Percentiles rank a stretch among this genome's conserved stretches.
Conservation (phyloP, 805 yeast genomes). For the Cyberlindnera veronae region DNA sequence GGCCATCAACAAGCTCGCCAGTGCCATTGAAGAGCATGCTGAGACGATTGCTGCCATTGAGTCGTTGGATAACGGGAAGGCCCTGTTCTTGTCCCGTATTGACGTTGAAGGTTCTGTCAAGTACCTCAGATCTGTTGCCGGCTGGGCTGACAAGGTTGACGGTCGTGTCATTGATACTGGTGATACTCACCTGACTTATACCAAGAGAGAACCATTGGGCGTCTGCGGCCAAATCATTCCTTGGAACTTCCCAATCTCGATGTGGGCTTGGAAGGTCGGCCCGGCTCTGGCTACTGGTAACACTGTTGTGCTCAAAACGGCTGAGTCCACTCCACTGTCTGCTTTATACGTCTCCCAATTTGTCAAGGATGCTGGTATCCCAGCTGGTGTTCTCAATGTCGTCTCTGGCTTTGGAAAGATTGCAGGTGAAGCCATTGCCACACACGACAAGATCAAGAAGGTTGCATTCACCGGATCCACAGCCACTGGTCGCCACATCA, state of each 20-base stretch:
- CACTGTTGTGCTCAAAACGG: constrained; percentile 80
- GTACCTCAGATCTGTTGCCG: constrained; percentile 81
- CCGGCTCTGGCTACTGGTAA: constrained; percentile 87
- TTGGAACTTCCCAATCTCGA: constrained; percentile 89
- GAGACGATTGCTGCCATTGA: constrained; percentile 79
- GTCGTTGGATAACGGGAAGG: constrained; percentile 87
- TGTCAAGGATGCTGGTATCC: constrained; percentile 73
- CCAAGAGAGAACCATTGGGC: constrained; percentile 80
- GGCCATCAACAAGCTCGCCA: constrained; percentile 69
- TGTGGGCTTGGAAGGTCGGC: constrained; percentile 84
- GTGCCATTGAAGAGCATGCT: constrained; percentile 67
- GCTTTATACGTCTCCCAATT: constrained; percentile 66
- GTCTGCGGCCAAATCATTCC: constrained; percentile 89
- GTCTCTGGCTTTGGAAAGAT: constrained; percentile 77
- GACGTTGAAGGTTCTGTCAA: constrained; percentile 70
- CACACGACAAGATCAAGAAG: constrained; percentile 68
- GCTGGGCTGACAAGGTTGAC: constrained; percentile 67
- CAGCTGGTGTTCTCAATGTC: constrained; percentile 77
- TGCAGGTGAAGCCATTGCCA: constrained; percentile 68
- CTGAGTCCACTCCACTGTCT: constrained; percentile 84
- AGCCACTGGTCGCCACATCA: constrained; percentile 77
- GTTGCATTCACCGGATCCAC: constrained; percentile 90
- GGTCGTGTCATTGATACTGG: constrained; percentile 64
- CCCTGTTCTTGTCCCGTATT: constrained; percentile 65
- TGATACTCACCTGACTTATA: constrained; percentile 55